Conservation (phyloP, 495 filamentous ascomycete genomes). For the Penicillium turbatum region DNA sequence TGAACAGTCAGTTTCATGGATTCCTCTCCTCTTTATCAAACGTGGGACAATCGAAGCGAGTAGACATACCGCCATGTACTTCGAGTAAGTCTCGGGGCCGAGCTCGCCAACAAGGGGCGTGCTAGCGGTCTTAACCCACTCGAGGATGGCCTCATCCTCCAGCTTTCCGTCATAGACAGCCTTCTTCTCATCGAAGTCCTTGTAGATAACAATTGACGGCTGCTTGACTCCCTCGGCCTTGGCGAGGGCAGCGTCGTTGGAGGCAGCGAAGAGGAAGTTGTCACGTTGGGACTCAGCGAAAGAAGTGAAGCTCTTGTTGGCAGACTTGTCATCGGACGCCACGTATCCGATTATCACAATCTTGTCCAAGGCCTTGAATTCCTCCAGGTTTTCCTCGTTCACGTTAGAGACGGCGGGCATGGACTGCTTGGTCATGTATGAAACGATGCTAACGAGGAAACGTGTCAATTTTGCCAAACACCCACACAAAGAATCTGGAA, state of each 20-base stretch:
- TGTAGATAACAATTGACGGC: constrained; percentile 91
- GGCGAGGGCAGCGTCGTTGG: constrained; percentile 75
- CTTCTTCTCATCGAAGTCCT: constrained; percentile 97
- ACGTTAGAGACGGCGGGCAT: constrained; percentile 86
- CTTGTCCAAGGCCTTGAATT: constrained; percentile 98
- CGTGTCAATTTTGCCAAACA: constrained; percentile 22
- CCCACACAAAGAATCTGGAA: too few species aligned
- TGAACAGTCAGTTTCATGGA: constrained; percentile 6
- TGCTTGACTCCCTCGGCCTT: constrained; percentile 83
- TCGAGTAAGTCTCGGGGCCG: constrained; percentile 93
- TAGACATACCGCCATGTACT: constrained; percentile 79
- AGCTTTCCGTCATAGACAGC: constrained; percentile 75
- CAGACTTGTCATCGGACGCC: constrained; percentile 75
- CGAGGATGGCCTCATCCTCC: constrained; percentile 66
- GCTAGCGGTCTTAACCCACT: constrained; percentile 78
- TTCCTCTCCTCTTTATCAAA: neutral
- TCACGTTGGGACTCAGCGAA: constrained; percentile 85
- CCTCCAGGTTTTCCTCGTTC: constrained; percentile 73
- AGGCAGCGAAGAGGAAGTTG: constrained; percentile 85
- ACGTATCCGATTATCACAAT: constrained; percentile 91
- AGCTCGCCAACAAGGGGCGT: constrained; percentile 94
- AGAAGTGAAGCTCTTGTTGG: constrained; percentile 71
- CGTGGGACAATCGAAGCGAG: neutral
- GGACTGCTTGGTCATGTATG: constrained; percentile 98
- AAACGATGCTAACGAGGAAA: constrained; percentile 65